Conservation (phyloP, 2,329 filamentous ascomycete species). For the Alternaria tenuissima region DNA sequence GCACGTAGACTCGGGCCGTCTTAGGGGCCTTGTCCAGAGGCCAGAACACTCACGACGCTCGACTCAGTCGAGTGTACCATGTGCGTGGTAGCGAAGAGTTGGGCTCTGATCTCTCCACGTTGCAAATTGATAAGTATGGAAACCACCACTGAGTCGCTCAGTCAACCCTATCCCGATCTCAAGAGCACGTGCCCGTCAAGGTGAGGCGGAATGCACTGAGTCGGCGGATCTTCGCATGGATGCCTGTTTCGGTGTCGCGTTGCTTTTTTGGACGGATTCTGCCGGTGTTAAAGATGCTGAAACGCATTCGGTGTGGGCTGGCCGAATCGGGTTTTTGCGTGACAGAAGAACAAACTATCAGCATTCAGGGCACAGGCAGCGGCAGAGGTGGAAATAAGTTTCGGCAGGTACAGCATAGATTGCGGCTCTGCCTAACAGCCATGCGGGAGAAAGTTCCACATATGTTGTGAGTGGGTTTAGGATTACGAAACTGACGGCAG, state of each 20-base stretch:
- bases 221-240: constrained; percentile 25
- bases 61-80: constrained; percentile 5
- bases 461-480: constrained; percentile 9
- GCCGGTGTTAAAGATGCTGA: constrained; percentile 19
- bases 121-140: constrained; percentile 2
- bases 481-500: constrained; percentile 22
- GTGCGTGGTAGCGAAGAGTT: constrained; percentile 2
- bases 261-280: constrained; percentile 12
- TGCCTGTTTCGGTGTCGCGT: constrained; percentile 11
- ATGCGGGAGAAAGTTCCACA: constrained; percentile 15
- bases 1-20: background rate
- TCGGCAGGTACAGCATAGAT: constrained; percentile 13
- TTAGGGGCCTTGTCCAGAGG: background rate
- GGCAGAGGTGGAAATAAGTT: constrained; percentile 7
- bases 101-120: constrained; percentile 5
- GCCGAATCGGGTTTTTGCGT: constrained; percentile 17
- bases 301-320: constrained; percentile 20
- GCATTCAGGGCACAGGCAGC: constrained; percentile 11
- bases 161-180: constrained; percentile 11
- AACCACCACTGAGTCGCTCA: constrained; percentile 13
- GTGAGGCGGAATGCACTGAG: constrained; percentile 10
- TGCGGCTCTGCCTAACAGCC: constrained; percentile 10
- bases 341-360: constrained; percentile 1
- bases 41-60: background rate
- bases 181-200: constrained; percentile 17